phyloP scores from a whole-genome alignment of 257 asterid species.

The Verbascum thapsus region DNA sequence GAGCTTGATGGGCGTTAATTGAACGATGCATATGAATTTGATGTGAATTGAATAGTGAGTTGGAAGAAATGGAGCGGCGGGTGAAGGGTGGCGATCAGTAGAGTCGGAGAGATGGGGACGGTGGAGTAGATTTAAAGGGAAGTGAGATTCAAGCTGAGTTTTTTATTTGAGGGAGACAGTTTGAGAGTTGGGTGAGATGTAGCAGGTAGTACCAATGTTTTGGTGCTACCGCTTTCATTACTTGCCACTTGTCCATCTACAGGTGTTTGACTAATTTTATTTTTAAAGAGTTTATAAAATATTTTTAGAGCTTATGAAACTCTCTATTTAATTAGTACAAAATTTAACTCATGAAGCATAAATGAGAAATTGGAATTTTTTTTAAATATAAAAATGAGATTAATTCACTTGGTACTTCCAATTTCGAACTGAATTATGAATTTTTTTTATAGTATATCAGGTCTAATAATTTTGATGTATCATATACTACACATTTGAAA shows the following conservation, averaged over 20 bases:
- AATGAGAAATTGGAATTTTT: no score
- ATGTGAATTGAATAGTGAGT: slow-evolving; percentile 18
- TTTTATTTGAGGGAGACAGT: neutral
- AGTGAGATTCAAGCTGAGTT: slow-evolving; percentile 12
- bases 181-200: neutral
- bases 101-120: slow-evolving; percentile 25
- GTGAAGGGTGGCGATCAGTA: slow-evolving; percentile 32
- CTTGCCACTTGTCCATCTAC: no score
- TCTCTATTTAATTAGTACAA: no score
- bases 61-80: slow-evolving; percentile 19
- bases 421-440: no score
- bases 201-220: neutral
- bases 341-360: neutral
- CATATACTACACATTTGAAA: no score
- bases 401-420: neutral
- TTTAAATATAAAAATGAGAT: neutral
- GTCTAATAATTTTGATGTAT: no score
- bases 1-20: slow-evolving; percentile 9
- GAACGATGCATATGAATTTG: slow-evolving; percentile 24
- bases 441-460: no score
- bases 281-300: no score
- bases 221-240: neutral
- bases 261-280: no score
- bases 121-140: slow-evolving; percentile 40
- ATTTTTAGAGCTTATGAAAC: no score